These are phyloP conservation scores for Talaromyces thailandensis DNA, from an alignment of 495 filamentous ascomycete species.

Conservation along the genomic window DNA sequence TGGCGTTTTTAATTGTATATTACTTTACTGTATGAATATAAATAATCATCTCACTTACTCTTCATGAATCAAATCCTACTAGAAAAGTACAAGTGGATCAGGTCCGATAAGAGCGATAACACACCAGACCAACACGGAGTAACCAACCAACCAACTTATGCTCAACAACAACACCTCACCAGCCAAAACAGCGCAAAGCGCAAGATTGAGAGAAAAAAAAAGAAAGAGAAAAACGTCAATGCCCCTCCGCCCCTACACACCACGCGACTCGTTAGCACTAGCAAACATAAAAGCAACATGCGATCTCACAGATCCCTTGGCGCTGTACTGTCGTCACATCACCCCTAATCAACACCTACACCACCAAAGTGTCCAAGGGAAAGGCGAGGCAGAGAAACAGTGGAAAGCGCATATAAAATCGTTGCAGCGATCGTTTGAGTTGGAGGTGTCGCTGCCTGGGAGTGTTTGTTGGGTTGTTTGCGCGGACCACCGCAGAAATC, in stretches of 20 bases:
- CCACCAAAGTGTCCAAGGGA: neutral
- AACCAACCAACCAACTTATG: neutral
- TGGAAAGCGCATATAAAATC: constrained; percentile 4
- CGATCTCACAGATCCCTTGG: constrained; percentile 4
- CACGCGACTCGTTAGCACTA: neutral
- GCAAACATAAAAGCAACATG: constrained; percentile 5
- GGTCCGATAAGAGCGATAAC: neutral
- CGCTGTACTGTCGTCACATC: constrained; percentile 1
- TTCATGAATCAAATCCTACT: neutral
- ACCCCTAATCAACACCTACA: neutral
- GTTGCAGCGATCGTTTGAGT: neutral
- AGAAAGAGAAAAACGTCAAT: neutral
- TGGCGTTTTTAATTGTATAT: neutral
- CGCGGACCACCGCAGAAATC: neutral
- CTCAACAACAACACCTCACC: neutral
- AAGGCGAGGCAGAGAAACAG: neutral
- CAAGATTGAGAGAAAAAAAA: neutral
- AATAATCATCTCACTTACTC: neutral
- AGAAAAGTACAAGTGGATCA: neutral
- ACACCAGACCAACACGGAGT: neutral
- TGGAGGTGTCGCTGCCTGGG: neutral
- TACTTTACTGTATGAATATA: neutral
- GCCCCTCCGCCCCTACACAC: neutral
- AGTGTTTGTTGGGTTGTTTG: constrained; percentile 4
- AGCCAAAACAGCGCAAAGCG: neutral